These are phyloP conservation scores for Boletus huronensis DNA, from an alignment of 768 basidiomycete genomes.

Conservation along the genomic window DNA sequence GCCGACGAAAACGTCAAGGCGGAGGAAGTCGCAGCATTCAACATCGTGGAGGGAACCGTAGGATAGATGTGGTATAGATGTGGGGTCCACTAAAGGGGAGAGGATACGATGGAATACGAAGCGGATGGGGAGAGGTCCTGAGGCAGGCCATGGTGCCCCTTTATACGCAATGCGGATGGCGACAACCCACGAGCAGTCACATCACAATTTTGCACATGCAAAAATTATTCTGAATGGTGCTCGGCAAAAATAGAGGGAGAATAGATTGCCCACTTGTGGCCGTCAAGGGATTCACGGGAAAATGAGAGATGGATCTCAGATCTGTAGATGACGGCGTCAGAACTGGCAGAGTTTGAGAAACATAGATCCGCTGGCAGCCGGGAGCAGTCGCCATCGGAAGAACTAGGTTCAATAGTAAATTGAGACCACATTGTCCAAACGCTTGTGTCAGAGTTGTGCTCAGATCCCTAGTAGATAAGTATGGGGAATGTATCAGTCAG, in stretches of 20 bases:
- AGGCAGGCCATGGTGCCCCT: constrained; percentile 19
- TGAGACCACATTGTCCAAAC: constrained; percentile 13
- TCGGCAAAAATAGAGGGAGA: constrained; percentile 33
- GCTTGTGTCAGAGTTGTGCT: constrained; percentile 4
- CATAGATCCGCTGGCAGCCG: constrained; percentile 29
- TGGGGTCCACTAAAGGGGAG: not conserved
- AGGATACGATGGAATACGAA: constrained; percentile 1
- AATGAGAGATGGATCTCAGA: constrained; percentile 29
- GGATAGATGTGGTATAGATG: not conserved
- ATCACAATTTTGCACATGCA: constrained; percentile 21
- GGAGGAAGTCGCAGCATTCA: constrained; percentile 32
- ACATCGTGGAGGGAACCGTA: constrained; percentile 16
- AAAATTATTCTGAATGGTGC: constrained; percentile 26
- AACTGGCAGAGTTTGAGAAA: constrained; percentile 28
- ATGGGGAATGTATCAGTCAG: not conserved
- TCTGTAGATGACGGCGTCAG: constrained; percentile 29
- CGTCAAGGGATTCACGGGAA: constrained; percentile 36
- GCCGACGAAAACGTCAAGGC: constrained; percentile 30
- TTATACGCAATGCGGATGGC: constrained; percentile 27
- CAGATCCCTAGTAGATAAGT: not conserved
- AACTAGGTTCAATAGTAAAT: constrained; percentile 16
- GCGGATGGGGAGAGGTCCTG: constrained; percentile 14
- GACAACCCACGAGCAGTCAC: constrained; percentile 24
- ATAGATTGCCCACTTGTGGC: constrained; percentile 31
- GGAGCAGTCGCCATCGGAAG: constrained; percentile 20